Evolutionary conservation across 2,329 filamentous ascomycete genomes (phyloP).

Genomic region (Xylaria sp.): DNA sequence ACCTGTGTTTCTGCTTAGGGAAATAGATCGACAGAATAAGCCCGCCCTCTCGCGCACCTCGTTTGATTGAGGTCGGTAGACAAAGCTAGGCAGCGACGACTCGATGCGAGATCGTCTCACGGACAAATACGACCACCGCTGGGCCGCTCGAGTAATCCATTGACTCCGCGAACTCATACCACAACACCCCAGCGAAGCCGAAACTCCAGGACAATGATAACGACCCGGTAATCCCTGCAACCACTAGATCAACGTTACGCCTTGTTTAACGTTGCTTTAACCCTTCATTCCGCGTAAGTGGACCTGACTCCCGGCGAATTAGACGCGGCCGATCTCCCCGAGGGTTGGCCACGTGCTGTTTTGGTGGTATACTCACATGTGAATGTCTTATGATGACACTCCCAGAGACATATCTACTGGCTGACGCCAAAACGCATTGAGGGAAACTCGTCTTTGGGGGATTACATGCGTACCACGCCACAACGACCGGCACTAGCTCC

Average conservation of each 20-base stretch:
- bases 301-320: neutral
- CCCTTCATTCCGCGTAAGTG: neutral
- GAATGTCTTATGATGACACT: neutral
- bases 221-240: neutral
- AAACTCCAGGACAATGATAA: neutral
- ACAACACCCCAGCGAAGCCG: neutral
- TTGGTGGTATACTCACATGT: neutral
- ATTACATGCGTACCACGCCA: neutral
- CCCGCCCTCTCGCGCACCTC: neutral
- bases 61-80: neutral
- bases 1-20: conserved; percentile 1
- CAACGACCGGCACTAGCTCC: neutral
- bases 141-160: neutral
- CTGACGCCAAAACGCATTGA: neutral
- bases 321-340: neutral
- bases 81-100: neutral
- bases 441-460: neutral
- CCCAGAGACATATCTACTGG: neutral
- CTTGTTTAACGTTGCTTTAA: conserved; percentile 16
- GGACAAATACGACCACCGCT: neutral
- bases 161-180: neutral
- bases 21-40: conserved; percentile 1
- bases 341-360: conserved; percentile 8
- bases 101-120: neutral
- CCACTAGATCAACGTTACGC: conserved; percentile 4